Evolutionary conservation across 352 stramenopile species (phyloP), one percentile per base, ranked within the genome.

Genomic region (Phytopythium sindhum): DNA sequence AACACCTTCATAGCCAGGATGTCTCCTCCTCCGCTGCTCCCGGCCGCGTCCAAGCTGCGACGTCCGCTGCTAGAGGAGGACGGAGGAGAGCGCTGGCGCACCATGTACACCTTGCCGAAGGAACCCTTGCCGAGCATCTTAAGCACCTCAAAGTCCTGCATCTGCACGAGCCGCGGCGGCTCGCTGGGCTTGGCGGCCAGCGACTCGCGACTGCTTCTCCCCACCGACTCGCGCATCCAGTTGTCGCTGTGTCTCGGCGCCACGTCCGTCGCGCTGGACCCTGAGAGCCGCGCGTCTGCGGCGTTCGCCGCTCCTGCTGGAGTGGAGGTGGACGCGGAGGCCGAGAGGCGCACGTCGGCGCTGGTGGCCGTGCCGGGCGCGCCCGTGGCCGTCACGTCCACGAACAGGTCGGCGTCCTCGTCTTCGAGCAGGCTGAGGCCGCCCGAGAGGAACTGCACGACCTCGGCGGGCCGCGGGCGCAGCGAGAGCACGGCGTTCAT

Each of bases 81-180:
- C n/a, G 53, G 17, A 11, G 53, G 17, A 11, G 54, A 2, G 39
- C 93, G 92, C 66, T 98, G 91, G 57, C 89, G 84, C 9, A 98
- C 97, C 56, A 99, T 90, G 74, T 99, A 99, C 33, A 99, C 97
- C 70, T 99, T 98, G 69, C 95, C 95, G 75, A 98, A 98, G 8
- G 87, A 98, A 33, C 96, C 96, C 68, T 99, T 99, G 44, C 97
- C 97, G 68, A 99, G 96, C 75, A 99, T 97, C 74, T 98, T 98
- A 33, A 99, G 86, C 60, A 99, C 97, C 66, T 98, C 95, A 76
- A 99, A 99, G 66, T 96, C 89, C 57, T 81, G 73, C 79, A 92
- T 89, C 2, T 70, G 77, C 42, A 95, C 77, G 21, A 82, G 61
- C 24, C 74, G 67, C 24, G 56, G 56, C 56, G 56, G 54, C 10